Evolutionary conservation across 306 rosid genomes (phyloP).

Genomic region (Quercus parvula): DNA sequence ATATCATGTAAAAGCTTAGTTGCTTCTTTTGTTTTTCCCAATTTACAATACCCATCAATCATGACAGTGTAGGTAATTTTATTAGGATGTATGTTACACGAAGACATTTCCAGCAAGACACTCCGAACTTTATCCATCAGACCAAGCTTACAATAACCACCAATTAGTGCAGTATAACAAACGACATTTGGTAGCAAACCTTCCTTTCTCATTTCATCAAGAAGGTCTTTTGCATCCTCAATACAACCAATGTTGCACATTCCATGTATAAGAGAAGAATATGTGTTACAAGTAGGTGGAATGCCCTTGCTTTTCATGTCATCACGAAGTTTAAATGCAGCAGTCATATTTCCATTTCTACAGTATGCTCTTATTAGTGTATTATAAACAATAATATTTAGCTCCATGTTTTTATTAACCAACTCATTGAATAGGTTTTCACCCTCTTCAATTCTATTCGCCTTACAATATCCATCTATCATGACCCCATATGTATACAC

Average conservation of each 20-base stretch:
- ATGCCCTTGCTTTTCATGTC: constrained; percentile 55
- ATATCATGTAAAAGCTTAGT: constrained; percentile 45
- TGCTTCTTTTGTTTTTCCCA: constrained; percentile 64
- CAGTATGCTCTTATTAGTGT: constrained; percentile 53
- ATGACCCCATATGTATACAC: constrained; percentile 62
- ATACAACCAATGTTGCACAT: constrained; percentile 50
- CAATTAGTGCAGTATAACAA: constrained; percentile 70
- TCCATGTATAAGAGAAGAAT: constrained; percentile 76
- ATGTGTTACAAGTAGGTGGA: constrained; percentile 48
- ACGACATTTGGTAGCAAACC: constrained; percentile 54
- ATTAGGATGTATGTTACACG: constrained; percentile 46
- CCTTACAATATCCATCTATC: constrained; percentile 59
- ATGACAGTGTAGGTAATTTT: constrained; percentile 67
- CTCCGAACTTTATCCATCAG: constrained; percentile 48
- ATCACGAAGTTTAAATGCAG: constrained; percentile 52
- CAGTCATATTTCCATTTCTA: constrained; percentile 38
- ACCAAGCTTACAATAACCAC: constrained; percentile 69
- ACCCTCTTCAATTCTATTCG: constrained; percentile 54
- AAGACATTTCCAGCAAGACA: constrained; percentile 51
- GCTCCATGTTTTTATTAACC: constrained; percentile 48
- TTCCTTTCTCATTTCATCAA: constrained; percentile 59
- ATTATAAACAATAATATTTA: constrained; percentile 59
- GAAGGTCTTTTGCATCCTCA: constrained; percentile 51
- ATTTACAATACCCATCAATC: constrained; percentile 65
- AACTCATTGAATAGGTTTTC: constrained; percentile 44